Conservation (phyloP, 2,329 filamentous ascomycete species). For the Fusarium sp. region DNA sequence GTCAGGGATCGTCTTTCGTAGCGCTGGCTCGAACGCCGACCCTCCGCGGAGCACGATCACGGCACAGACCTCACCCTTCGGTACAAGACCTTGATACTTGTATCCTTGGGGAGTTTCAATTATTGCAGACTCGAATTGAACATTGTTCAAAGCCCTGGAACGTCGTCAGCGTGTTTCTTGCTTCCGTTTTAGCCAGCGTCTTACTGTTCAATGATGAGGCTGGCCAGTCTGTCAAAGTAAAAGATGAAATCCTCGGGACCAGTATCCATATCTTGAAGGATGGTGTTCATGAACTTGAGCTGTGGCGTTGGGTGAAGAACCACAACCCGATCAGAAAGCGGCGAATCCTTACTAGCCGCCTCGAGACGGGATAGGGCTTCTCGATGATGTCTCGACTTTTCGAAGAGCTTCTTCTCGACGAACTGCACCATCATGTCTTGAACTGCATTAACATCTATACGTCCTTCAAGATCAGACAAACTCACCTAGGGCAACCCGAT, state of each 20-base stretch:
- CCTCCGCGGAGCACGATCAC: constrained; percentile 91
- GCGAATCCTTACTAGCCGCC: constrained; percentile 75
- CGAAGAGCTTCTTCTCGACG: constrained; percentile 85
- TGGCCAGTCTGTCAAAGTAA: constrained; percentile 91
- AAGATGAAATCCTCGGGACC: constrained; percentile 93
- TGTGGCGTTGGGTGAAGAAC: constrained; percentile 83
- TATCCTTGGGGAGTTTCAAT: constrained; percentile 79
- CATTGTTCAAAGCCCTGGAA: constrained; percentile 78
- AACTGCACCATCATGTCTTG: constrained; percentile 92
- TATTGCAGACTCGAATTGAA: constrained; percentile 72
- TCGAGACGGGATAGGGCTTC: constrained; percentile 83
- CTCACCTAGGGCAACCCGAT: constrained; percentile 87
- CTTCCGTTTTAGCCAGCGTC: constrained; percentile 31
- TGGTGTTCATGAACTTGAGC: constrained; percentile 88
- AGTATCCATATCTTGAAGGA: constrained; percentile 84
- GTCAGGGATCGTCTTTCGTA: constrained; percentile 92
- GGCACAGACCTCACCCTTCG: constrained; percentile 82
- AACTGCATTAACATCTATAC: constrained; percentile 10
- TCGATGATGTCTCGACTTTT: constrained; percentile 88
- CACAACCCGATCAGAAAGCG: constrained; percentile 80
- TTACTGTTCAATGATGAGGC: constrained; percentile 84
- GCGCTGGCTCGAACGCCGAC: constrained; percentile 85
- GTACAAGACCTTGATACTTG: constrained; percentile 77
- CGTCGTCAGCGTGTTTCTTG: constrained; percentile 3
- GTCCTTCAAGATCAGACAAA: background rate